Percentiles rank a stretch among this genome's conserved stretches.
Conservation (phyloP, 2,329 filamentous ascomycete species). For the Neofusicoccum parvum region DNA sequence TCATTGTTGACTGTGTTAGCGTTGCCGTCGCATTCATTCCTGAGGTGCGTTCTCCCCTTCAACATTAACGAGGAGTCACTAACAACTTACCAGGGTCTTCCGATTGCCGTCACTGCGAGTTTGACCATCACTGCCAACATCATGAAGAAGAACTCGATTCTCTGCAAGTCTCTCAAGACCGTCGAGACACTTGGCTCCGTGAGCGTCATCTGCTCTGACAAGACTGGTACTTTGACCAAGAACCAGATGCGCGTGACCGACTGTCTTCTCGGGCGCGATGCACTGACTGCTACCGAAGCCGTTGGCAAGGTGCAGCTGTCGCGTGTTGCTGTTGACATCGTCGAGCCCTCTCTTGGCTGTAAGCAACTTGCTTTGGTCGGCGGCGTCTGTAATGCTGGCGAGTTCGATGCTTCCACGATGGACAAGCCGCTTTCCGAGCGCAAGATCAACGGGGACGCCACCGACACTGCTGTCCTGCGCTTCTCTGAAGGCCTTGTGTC, state of each 20-base stretch:
- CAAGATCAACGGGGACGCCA: constrained; percentile 73
- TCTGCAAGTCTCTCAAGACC: constrained; percentile 79
- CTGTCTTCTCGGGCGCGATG: constrained; percentile 59
- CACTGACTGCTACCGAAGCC: constrained; percentile 21
- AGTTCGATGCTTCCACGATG: constrained; percentile 69
- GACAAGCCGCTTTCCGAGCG: constrained; percentile 62
- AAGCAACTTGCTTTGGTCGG: constrained; percentile 62
- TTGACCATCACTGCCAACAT: constrained; percentile 76
- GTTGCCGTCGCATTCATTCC: constrained; percentile 77
- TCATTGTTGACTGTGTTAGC: constrained; percentile 72
- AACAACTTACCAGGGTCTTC: constrained; percentile 27
- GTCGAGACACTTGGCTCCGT: constrained; percentile 75
- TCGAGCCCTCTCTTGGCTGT: constrained; percentile 48
- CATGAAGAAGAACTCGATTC: constrained; percentile 75
- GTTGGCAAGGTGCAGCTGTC: constrained; percentile 17
- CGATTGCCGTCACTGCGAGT: constrained; percentile 52
- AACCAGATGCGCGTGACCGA: constrained; percentile 76
- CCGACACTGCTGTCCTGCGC: constrained; percentile 72
- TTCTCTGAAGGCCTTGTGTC: constrained; percentile 68
- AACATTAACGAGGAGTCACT: not conserved
- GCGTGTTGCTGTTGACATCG: constrained; percentile 12
- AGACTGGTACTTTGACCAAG: constrained; percentile 71
- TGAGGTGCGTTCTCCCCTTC: constrained; percentile 43
- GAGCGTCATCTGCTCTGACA: constrained; percentile 75
- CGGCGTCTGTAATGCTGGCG: constrained; percentile 73